Base-by-base conservation (phyloP, 1,284 basidiomycete species). In the Pseudozyma pruni region DNA sequence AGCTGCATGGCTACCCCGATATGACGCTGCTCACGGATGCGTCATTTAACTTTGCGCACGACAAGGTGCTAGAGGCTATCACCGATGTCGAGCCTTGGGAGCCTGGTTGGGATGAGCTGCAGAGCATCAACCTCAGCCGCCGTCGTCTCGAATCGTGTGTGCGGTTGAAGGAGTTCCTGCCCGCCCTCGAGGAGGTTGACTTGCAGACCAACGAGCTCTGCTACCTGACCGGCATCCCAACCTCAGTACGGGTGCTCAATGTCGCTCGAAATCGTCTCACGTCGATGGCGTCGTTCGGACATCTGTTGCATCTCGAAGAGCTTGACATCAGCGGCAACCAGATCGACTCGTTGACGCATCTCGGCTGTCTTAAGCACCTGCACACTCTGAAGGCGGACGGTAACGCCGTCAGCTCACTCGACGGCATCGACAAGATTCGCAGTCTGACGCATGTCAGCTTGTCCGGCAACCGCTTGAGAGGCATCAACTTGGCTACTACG, bases 81-180 rank as follows among this genome's bases (percentile, higher is more conserved):
- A 98, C 94, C 38, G 94, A 98, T 78, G 89, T 94, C 13, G 91
- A 94, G 81, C 93, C 94, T 1, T 97, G 93, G 84, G 92, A 94
- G 81, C 93, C 94, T 16, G 87, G 93, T 81, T 98, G 95, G 95
- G 93, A 97, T 74, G 86, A 88, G 42, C 84, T 98, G 68, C 85
- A 81, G 53, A 83, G 84, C 14, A 89, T 98, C 71, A 90, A 98
- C 81, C 85, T 98, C 73, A 90, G 90, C 34, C 85, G 86, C 47
- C 90, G 90, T 82, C 87, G 88, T 43, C 84, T 95, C 43, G 94
- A 98, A 77, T 94, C 93, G 75, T 89, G 95, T 20, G 91, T 93
- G 31, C 86, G 94, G 56, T 84, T 98, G 72, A 94, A 96, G 81
- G 95, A 98, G 84, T 95, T 97, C 81, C 83, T 97, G 63, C 95